These are phyloP conservation scores for Flaveria robusta DNA, from an alignment of 129 eudicot genomes.

Conservation along the genomic window DNA sequence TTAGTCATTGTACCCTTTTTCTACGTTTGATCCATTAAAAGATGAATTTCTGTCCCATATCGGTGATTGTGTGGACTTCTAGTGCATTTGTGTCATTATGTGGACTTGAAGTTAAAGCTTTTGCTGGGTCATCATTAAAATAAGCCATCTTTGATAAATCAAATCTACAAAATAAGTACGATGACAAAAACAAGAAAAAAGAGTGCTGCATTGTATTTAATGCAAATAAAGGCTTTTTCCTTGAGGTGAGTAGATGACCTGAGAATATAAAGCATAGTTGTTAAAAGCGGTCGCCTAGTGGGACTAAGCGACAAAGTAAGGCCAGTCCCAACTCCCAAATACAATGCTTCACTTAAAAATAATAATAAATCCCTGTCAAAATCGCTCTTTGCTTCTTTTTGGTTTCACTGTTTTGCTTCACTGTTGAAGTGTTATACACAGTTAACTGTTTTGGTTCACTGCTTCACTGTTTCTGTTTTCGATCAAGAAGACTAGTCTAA, in stretches of 20 bases:
- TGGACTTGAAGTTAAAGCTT: neutral
- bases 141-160: neutral
- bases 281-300: no score
- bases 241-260: neutral
- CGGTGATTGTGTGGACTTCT: slow-evolving; percentile 8
- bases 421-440: no score
- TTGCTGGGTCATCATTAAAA: neutral
- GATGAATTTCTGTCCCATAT: neutral
- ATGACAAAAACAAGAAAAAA: neutral
- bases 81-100: neutral
- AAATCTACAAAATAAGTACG: neutral
- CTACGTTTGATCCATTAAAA: neutral
- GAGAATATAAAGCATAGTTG: slow-evolving; percentile 1
- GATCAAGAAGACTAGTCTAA: no score
- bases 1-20: neutral
- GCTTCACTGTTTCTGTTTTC: no score
- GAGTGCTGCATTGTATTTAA: neutral
- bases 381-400: no score
- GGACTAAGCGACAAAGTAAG: no score
- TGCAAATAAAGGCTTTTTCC: neutral
- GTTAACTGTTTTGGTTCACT: no score
- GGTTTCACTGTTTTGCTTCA: no score
- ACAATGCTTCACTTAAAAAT: no score
- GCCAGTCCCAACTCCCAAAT: no score
- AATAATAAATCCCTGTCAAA: no score